A percentile compares a stretch with the other conserved stretches of the same genome.
phyloP scores from a whole-genome alignment of 345 rosid genomes.

The Gossypium thurberi region DNA sequence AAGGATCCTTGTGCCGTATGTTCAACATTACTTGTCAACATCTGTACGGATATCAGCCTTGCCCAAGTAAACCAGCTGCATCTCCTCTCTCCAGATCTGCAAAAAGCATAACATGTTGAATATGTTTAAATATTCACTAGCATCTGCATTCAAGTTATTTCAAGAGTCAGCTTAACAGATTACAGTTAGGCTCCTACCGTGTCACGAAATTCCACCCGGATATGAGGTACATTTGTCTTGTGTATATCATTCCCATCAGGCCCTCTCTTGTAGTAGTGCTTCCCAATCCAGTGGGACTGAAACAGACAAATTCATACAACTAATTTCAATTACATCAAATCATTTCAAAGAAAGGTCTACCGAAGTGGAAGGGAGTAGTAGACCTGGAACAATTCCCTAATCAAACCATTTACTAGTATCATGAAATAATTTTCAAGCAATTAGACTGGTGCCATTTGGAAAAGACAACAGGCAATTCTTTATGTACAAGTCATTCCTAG shows the following conservation, averaged over 20 bases:
- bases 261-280: conserved; percentile 87
- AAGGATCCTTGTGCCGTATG: background rate
- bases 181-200: conserved; percentile 36
- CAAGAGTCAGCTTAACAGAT: background rate
- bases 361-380: background rate
- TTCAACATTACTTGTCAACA: conserved; percentile 42
- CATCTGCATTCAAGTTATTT: background rate
- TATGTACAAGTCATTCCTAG: background rate
- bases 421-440: background rate
- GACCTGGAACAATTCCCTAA: background rate
- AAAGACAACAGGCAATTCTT: background rate
- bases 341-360: background rate
- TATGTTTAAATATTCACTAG: background rate
- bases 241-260: conserved; percentile 91
- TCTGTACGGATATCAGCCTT: conserved; percentile 46
- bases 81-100: conserved; percentile 95
- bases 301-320: conserved; percentile 9
- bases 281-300: conserved; percentile 97
- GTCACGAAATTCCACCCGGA: conserved; percentile 86
- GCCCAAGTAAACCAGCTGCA: conserved; percentile 76
- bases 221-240: conserved; percentile 94
- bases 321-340: conserved; percentile 4
- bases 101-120: background rate
- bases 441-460: background rate
- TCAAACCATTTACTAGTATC: background rate